These are phyloP conservation scores for Marasmius tenuissimus DNA, from an alignment of 1,284 basidiomycete species.

Conservation along the genomic window DNA sequence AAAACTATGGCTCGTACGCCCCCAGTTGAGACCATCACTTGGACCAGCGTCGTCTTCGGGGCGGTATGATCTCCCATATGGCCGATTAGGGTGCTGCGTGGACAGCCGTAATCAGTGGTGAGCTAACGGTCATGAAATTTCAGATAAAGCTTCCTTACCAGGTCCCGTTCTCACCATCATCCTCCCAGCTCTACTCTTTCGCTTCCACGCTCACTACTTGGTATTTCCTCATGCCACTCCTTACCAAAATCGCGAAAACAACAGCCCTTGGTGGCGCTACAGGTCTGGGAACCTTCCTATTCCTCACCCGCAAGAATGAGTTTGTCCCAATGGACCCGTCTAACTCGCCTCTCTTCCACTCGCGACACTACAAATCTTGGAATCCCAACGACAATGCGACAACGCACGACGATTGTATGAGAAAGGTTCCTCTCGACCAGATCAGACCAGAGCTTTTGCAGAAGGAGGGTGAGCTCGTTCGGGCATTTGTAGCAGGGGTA, in stretches of 20 bases:
- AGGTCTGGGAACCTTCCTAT: conserved; percentile 15
- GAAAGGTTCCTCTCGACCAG: conserved; percentile 15
- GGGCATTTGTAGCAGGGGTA: conserved; percentile 15
- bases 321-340: conserved; percentile 14
- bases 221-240: neutral
- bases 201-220: too few relatives aligned
- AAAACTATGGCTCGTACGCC: too few relatives aligned
- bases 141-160: too few relatives aligned
- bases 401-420: conserved; percentile 14
- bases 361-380: conserved; percentile 11
- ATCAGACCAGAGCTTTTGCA: conserved; percentile 16
- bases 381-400: conserved; percentile 17
- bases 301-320: conserved; percentile 12
- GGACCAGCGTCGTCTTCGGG: too few relatives aligned
- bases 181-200: too few relatives aligned
- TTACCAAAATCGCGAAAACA: neutral
- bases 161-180: too few relatives aligned
- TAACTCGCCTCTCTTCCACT: conserved; percentile 9
- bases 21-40: too few relatives aligned
- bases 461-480: conserved; percentile 16
- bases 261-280: conserved; percentile 9
- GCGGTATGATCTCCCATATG: too few relatives aligned
- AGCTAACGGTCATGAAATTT: too few relatives aligned
- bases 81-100: too few relatives aligned
- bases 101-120: too few relatives aligned